A percentile compares a stretch with the other conserved stretches of the same genome.
Evolutionary conservation across 352 stramenopile genomes (phyloP).

Genomic region (Blastocystis hominis): DNA sequence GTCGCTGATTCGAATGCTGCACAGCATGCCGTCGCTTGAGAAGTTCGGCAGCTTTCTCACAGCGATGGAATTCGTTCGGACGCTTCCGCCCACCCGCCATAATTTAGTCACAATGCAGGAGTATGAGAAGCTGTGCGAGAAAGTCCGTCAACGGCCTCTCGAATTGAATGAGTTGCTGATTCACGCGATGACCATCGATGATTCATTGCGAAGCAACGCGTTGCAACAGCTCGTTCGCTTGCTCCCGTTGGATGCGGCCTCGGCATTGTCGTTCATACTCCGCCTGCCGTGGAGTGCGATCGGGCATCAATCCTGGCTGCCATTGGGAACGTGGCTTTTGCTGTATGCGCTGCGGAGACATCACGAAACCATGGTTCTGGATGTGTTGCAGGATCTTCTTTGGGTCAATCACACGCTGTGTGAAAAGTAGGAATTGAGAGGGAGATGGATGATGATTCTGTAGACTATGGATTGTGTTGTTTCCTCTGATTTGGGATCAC

Average conservation of each 20-base stretch:
- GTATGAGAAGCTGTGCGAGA: not conserved
- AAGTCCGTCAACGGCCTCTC: not conserved
- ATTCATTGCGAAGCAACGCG: not conserved
- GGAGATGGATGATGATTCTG: not conserved
- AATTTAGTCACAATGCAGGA: not conserved
- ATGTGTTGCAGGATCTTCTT: not conserved
- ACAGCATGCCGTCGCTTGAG: not conserved
- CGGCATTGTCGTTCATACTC: not conserved
- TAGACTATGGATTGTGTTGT: not conserved
- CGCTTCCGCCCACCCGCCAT: not conserved
- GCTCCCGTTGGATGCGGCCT: not conserved
- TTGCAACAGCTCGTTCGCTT: not conserved
- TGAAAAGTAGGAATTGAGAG: not conserved
- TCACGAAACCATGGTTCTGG: not conserved
- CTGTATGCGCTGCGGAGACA: not conserved
- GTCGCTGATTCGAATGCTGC: not conserved
- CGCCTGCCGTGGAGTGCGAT: not conserved
- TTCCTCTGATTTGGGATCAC: not conserved
- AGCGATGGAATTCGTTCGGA: not conserved
- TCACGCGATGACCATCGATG: not conserved
- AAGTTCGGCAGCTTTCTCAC: not conserved
- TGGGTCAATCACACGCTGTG: not conserved
- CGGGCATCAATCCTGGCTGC: not conserved
- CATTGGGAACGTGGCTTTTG: not conserved
- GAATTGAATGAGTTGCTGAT: not conserved